Conservation (phyloP, 1,139 yeast species). For the Nakaseomyces glabratus region DNA sequence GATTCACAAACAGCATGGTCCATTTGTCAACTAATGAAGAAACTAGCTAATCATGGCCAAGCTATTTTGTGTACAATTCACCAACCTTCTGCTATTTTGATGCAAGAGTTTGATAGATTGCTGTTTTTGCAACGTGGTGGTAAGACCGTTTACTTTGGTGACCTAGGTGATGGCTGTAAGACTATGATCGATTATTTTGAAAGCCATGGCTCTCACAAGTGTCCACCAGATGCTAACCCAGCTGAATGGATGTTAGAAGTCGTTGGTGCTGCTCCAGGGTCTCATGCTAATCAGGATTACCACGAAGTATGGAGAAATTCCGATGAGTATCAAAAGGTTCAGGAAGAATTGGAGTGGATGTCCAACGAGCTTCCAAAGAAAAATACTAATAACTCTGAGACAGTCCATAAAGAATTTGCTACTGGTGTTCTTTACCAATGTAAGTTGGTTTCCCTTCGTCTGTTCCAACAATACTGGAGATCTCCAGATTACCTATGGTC, state of each 20-base stretch:
- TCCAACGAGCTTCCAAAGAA: slow-evolving; percentile 34
- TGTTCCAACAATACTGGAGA: slow-evolving; percentile 51
- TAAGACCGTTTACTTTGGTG: slow-evolving; percentile 70
- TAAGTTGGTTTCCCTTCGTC: slow-evolving; percentile 44
- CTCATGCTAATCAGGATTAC: slow-evolving; percentile 54
- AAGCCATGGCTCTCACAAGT: slow-evolving; percentile 51
- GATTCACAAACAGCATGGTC: slow-evolving; percentile 52
- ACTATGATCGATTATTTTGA: slow-evolving; percentile 61
- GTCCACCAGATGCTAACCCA: slow-evolving; percentile 61
- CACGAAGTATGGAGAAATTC: slow-evolving; percentile 57
- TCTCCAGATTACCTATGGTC: slow-evolving; percentile 51
- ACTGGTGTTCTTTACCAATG: slow-evolving; percentile 42
- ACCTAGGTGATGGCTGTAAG: slow-evolving; percentile 54
- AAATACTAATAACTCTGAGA: slow-evolving; percentile 33
- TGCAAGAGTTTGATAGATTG: slow-evolving; percentile 68
- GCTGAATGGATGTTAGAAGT: slow-evolving; percentile 78
- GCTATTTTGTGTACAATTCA: slow-evolving; percentile 50
- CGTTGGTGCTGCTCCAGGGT: slow-evolving; percentile 73
- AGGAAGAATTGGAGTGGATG: slow-evolving; percentile 37
- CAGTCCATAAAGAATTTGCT: slow-evolving; percentile 33
- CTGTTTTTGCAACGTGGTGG: slow-evolving; percentile 67
- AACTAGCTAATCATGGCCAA: slow-evolving; percentile 44
- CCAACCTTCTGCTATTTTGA: slow-evolving; percentile 64
- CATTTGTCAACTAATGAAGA: slow-evolving; percentile 38
- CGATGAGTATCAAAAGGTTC: slow-evolving; percentile 40